Base-by-base conservation (phyloP, 306 rosid species). In the Dryas octopetala region DNA sequence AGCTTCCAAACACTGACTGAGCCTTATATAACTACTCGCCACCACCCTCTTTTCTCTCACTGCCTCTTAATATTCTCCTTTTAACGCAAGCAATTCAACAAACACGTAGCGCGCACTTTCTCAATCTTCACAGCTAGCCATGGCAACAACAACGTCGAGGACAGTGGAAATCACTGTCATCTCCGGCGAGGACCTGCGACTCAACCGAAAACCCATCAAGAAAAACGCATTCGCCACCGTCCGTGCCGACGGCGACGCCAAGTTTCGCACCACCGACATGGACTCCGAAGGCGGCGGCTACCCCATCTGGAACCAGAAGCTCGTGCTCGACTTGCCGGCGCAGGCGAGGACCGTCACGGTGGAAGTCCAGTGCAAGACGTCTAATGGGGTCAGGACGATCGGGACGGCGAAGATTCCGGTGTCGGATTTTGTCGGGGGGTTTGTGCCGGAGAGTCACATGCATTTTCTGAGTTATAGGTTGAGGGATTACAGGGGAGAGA, bases 401-500 rank as follows among this genome's bases (percentile, higher is more conserved):
- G 96, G 91, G 4, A 61, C 77, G 9, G 90, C 90, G 0, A 78
- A 58, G 53, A 64, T 93, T 43, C 89, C 91, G 0, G 80, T 79
- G 9, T 80, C 92, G 3, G 95, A 93, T 28, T 83, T 93, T 4
- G 0, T 64, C 0, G 90, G 90, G 57, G 87, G 86, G 0, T 84
- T 54, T 16, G 46, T 87, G 51, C 92, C 86, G 8, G 89, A 84
- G 66, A 66, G 80, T 52, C 84, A 90, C 46, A 38, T 79, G 85
- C 96, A 92, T 45, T 87, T 84, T 40, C 66, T 90, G 79, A 93
- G 98, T 69, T 93, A 90, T 61, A 83, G 98, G 73, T 70, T 90
- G 70, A 86, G 96, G 86, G 90, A 93, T 52, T 10, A 53, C 16
- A 79, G 73, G n/a, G 86, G 88, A 5, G 83, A 67, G 38, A 88